Evolutionary conservation across 2,329 filamentous ascomycete species (phyloP).

Genomic region (Alternaria panax): DNA sequence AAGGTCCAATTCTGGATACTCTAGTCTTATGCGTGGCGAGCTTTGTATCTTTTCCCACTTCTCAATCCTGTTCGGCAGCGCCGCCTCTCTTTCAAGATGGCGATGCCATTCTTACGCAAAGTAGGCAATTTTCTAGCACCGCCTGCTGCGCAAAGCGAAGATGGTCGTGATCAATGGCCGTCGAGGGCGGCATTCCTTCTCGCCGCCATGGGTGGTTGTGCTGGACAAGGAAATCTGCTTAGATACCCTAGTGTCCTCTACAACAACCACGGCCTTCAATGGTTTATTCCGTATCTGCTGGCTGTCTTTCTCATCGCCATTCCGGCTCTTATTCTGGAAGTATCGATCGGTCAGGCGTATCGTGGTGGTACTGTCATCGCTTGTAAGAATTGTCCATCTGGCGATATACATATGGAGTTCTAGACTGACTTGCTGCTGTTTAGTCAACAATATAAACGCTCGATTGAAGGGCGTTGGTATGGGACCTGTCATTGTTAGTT

Average conservation of each 20-base stretch:
- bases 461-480: slow-evolving; percentile 64
- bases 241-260: slow-evolving; percentile 66
- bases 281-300: slow-evolving; percentile 66
- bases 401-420: background rate
- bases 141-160: slow-evolving; percentile 45
- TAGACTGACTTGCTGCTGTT: background rate
- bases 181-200: slow-evolving; percentile 64
- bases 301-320: slow-evolving; percentile 65
- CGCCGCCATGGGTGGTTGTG: slow-evolving; percentile 66
- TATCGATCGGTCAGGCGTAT: slow-evolving; percentile 61
- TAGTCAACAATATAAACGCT: slow-evolving; percentile 57
- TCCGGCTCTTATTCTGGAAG: slow-evolving; percentile 64
- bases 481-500: slow-evolving; percentile 60
- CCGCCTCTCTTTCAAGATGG: slow-evolving; percentile 12
- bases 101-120: slow-evolving; percentile 30
- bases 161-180: slow-evolving; percentile 63
- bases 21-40: background rate
- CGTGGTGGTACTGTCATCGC: slow-evolving; percentile 64
- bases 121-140: slow-evolving; percentile 45
- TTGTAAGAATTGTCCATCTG: slow-evolving; percentile 32
- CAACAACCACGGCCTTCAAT: slow-evolving; percentile 67
- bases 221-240: slow-evolving; percentile 65
- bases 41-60: background rate
- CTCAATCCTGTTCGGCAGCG: background rate
- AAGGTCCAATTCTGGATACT: background rate